phyloP scores from a whole-genome alignment of 495 filamentous ascomycete species.

The Haplographium delicatum region DNA sequence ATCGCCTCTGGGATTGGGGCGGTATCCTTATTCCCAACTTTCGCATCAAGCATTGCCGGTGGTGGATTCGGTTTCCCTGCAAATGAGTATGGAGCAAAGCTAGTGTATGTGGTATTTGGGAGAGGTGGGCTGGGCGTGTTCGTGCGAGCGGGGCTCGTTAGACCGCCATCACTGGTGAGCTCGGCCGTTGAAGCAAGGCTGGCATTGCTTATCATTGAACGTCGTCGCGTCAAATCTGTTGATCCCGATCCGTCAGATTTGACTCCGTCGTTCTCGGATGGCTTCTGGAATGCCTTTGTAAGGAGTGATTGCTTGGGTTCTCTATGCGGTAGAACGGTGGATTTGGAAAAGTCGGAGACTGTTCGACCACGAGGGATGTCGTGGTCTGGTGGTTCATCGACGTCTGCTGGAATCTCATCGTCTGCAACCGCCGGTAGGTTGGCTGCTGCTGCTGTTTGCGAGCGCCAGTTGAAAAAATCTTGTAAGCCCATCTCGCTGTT shows the following conservation, averaged over 20 bases:
- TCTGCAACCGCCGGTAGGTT: conserved; percentile 31
- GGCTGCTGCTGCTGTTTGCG: conserved; percentile 14
- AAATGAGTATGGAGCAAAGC: conserved; percentile 22
- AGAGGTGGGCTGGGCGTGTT: conserved; percentile 83
- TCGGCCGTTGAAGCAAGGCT: conserved; percentile 79
- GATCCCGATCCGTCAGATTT: conserved; percentile 30
- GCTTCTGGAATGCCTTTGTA: conserved; percentile 68
- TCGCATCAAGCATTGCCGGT: background rate
- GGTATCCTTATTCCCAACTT: background rate
- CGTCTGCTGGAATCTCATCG: conserved; percentile 45
- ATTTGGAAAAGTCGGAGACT: conserved; percentile 37
- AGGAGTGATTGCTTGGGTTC: conserved; percentile 69
- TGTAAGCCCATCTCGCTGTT: conserved; percentile 20
- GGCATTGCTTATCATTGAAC: conserved; percentile 70
- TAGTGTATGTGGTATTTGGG: conserved; percentile 33
- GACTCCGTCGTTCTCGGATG: conserved; percentile 46
- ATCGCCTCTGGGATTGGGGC: background rate
- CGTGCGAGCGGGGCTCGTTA: conserved; percentile 85
- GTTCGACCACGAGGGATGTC: conserved; percentile 19
- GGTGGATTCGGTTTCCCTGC: conserved; percentile 2
- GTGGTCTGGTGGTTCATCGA: conserved; percentile 46
- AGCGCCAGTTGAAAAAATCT: conserved; percentile 21
- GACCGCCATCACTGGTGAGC: conserved; percentile 83
- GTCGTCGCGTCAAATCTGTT: conserved; percentile 44
- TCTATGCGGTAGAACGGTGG: conserved; percentile 30